phyloP scores from a whole-genome alignment of 306 rosid genomes.

The Astragalus glycyphyllos region DNA sequence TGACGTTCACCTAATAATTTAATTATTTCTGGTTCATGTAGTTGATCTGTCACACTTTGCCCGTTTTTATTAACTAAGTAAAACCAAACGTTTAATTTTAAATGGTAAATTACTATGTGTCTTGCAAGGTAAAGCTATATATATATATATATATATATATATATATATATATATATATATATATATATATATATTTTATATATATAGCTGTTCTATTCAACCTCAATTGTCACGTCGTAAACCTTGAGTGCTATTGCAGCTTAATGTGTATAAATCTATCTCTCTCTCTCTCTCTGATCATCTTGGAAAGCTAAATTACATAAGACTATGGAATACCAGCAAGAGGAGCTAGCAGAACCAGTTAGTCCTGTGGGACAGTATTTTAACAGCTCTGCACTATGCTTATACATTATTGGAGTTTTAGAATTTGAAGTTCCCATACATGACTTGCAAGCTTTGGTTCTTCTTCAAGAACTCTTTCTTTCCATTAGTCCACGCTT shows the following conservation, averaged over 20 bases:
- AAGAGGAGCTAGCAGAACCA: slow-evolving; percentile 47
- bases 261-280: neutral
- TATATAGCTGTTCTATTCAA: neutral
- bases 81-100: neutral
- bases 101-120: neutral
- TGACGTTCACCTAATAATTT: neutral
- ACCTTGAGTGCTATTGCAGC: neutral
- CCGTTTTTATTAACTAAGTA: slow-evolving; percentile 1
- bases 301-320: neutral
- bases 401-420: slow-evolving; percentile 53
- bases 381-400: slow-evolving; percentile 50
- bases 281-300: neutral
- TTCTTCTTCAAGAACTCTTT: slow-evolving; percentile 45
- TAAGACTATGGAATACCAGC: slow-evolving; percentile 17
- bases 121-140: neutral
- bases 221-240: slow-evolving; percentile 2
- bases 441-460: slow-evolving; percentile 23
- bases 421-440: slow-evolving; percentile 57
- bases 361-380: slow-evolving; percentile 68
- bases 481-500: slow-evolving; percentile 64
- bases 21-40: neutral
- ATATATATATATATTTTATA: too few relatives aligned
- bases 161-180: too few relatives aligned
- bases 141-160: slow-evolving; percentile 13
- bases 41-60: slow-evolving; percentile 44